A percentile compares a stretch with the other conserved stretches of the same genome.
Evolutionary conservation across 2,329 filamentous ascomycete genomes (phyloP).

Genomic region (Coniochaeta sp.): DNA sequence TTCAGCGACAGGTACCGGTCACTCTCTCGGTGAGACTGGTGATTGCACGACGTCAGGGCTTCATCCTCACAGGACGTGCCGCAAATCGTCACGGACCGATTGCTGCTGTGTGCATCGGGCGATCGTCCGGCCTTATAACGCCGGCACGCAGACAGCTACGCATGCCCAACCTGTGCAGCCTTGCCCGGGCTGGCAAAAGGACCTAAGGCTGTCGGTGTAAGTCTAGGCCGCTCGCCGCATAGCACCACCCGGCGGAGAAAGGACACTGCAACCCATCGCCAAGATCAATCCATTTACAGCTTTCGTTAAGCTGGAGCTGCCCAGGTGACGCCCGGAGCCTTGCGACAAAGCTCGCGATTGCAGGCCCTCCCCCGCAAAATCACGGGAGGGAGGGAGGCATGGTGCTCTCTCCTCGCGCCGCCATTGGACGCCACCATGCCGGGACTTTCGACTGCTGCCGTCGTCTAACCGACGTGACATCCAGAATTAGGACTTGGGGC

Average conservation of each 20-base stretch:
- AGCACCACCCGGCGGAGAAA: neutral
- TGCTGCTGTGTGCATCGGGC: neutral
- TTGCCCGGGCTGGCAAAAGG: neutral
- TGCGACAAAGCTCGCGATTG: neutral
- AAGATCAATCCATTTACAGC: neutral
- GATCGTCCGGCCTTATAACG: neutral
- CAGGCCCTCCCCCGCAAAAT: neutral
- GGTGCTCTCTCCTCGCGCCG: neutral
- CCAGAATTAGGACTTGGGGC: neutral
- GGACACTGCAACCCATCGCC: neutral
- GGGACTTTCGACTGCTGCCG: neutral
- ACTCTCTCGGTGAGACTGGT: neutral
- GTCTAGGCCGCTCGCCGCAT: neutral
- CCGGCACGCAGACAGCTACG: neutral
- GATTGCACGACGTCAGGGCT: neutral
- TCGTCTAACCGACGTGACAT: neutral
- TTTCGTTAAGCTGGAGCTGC: neutral
- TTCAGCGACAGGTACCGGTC: neutral
- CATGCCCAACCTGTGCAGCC: neutral
- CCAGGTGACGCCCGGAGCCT: neutral
- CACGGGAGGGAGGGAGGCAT: neutral
- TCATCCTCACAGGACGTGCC: neutral
- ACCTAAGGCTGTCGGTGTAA: neutral
- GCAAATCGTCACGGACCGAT: neutral
- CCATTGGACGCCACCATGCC: neutral